Evolutionary conservation across 2,329 filamentous ascomycete genomes (phyloP).

Genomic region (Hypoxylon sp.): DNA sequence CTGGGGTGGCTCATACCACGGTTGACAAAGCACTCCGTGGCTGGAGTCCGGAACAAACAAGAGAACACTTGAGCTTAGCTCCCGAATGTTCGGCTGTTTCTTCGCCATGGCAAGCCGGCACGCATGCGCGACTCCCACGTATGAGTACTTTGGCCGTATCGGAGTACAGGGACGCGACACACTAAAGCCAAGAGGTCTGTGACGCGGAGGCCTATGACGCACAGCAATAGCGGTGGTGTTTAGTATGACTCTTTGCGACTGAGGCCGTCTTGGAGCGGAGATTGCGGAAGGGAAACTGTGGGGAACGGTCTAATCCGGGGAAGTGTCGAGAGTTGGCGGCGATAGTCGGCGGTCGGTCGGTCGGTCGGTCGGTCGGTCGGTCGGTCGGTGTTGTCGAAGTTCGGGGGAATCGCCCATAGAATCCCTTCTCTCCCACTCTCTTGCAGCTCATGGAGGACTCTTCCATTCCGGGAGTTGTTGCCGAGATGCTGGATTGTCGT

Average conservation of each 20-base stretch:
- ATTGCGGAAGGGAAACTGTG: background rate
- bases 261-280: background rate
- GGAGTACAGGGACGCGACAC: conserved; percentile 12
- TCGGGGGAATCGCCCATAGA: background rate
- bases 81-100: background rate
- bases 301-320: too few relatives aligned
- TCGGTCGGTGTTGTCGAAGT: too few relatives aligned
- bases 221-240: too few relatives aligned
- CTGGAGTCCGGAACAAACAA: conserved; percentile 13
- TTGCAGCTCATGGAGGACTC: background rate
- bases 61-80: conserved; percentile 34
- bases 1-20: conserved; percentile 18
- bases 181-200: too few relatives aligned
- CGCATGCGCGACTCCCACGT: too few relatives aligned
- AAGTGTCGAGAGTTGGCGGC: too few relatives aligned
- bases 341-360: too few relatives aligned
- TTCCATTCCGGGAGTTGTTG: background rate
- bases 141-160: too few relatives aligned
- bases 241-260: background rate
- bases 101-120: too few relatives aligned
- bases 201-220: too few relatives aligned
- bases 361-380: too few relatives aligned
- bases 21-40: background rate
- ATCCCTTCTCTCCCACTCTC: background rate
- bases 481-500: too few relatives aligned